Base-by-base conservation (phyloP, 225 moss, liverwort and hornwort genomes). In the Marchantia polymorpha region DNA sequence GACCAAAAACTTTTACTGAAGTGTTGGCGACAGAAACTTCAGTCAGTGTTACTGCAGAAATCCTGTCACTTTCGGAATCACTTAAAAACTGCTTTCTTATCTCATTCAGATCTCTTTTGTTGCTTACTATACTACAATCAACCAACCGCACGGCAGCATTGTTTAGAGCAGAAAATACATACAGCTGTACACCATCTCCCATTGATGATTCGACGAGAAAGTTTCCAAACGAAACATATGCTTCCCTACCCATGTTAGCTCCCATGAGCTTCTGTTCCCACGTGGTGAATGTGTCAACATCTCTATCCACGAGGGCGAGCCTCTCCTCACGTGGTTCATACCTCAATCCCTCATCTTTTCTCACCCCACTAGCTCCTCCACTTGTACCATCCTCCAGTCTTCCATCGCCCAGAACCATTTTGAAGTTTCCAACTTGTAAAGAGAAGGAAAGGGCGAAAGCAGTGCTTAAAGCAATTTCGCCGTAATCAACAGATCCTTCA, bases 181-280 rank as follows among this genome's bases (percentile, higher is more conserved):
- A 74, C 68, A 82, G 17, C 22, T 78, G 80, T 39, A 82, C 58
- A 12, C 77, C 87, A 78, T 84, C 82, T 73, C 84, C 84, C 15
- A 87, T 1, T 51, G 77, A 80, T 15, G 39, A 47, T 19, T 77
- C 68, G 20, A 82, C 4, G 13, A 74, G 72, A 47, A 74, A 31
- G 49, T 63, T 80, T 68, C 80, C 70, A 68, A 82, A 17, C 12
- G 75, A 67, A 60, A 82, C 31, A 65, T 82, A 87, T 31, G 78
- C 77, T 82, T 84, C 87, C 60, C 61, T 82, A 73, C 78, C 87
- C 76, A 84, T 59, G 15, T 77, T 75, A 48, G 53, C 26, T 26
- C 65, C 25, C 6, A 64, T 50, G 15, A 17, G 60, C 50, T 85
- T 63, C 56, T 71, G 83, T 25, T 84, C 72, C 84, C 82, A 81